Percentiles rank a stretch among this genome's conserved stretches.
These are phyloP conservation scores for Brassica hybrid DNA, from an alignment of 441 rosid genomes.

Conservation along the genomic window DNA sequence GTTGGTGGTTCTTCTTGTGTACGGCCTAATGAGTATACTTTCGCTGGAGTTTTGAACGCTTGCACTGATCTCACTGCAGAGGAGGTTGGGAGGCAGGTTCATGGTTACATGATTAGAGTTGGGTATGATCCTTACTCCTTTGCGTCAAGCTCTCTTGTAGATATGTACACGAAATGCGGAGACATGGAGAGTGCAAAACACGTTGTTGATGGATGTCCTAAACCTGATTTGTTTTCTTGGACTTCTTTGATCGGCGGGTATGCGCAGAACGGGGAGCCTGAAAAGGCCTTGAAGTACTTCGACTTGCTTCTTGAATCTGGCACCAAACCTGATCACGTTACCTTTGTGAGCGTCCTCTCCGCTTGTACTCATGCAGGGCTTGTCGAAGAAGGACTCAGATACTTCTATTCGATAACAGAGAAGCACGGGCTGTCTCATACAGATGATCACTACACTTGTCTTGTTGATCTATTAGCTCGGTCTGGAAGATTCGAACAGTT, in stretches of 20 bases:
- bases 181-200: neutral
- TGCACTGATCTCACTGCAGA: constrained; percentile 13
- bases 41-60: constrained; percentile 15
- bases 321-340: constrained; percentile 13
- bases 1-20: neutral
- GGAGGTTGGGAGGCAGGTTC: constrained; percentile 11
- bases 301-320: constrained; percentile 11
- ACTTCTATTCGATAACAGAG: constrained; percentile 16
- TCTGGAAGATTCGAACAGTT: constrained; percentile 1
- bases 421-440: constrained; percentile 1
- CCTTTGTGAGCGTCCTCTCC: constrained; percentile 7
- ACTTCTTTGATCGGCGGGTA: constrained; percentile 18
- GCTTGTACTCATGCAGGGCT: constrained; percentile 15
- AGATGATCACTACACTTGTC: constrained; percentile 20
- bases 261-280: constrained; percentile 18
- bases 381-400: constrained; percentile 1
- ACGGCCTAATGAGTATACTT: constrained; percentile 15
- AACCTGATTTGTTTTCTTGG: constrained; percentile 2
- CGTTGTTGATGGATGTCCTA: neutral
- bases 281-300: constrained; percentile 10
- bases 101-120: constrained; percentile 10
- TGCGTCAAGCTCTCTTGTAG: constrained; percentile 7
- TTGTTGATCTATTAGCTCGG: constrained; percentile 20
- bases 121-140: constrained; percentile 16
- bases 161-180: constrained; percentile 19